Conservation (phyloP, 2,329 filamentous ascomycete species). For the Esteya vermicola region DNA sequence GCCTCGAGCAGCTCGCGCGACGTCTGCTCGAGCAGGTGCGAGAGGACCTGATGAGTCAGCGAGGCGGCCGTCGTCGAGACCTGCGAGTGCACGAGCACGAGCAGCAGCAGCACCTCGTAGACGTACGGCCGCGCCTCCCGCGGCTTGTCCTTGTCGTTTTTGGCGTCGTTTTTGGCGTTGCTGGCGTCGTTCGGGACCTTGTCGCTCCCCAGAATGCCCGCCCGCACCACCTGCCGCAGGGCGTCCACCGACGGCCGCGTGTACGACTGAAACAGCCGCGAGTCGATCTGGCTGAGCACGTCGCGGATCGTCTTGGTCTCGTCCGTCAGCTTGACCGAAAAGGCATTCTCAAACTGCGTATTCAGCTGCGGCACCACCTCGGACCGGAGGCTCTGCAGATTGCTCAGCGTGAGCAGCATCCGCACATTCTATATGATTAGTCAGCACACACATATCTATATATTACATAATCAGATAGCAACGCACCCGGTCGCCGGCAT, state of each 20-base stretch:
- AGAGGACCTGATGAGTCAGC: conserved; percentile 68
- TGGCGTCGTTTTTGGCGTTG: conserved; percentile 30
- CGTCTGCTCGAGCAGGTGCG: conserved; percentile 71
- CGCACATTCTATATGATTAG: conserved; percentile 55
- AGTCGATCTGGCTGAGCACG: conserved; percentile 80
- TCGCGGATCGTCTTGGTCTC: conserved; percentile 87
- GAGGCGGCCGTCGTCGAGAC: conserved; percentile 66
- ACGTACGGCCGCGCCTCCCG: conserved; percentile 74
- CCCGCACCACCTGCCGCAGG: conserved; percentile 55
- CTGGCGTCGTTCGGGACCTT: too few relatives aligned
- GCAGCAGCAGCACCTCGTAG: conserved; percentile 68
- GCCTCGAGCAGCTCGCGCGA: conserved; percentile 68
- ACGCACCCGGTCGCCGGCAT: conserved; percentile 42
- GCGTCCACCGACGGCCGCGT: conserved; percentile 60
- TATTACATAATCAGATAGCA: too few relatives aligned
- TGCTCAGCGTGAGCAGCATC: conserved; percentile 86
- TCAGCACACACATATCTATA: not conserved
- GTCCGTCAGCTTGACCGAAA: conserved; percentile 86
- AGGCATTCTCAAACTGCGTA: conserved; percentile 81
- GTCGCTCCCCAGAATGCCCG: conserved; percentile 49
- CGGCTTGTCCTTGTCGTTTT: conserved; percentile 32
- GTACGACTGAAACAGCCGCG: conserved; percentile 83
- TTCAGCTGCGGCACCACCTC: conserved; percentile 81
- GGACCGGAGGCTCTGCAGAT: conserved; percentile 69
- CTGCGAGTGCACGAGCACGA: conserved; percentile 87